A percentile compares a stretch with the other conserved stretches of the same genome.
Evolutionary conservation across 1,284 basidiomycete species (phyloP).

Genomic region (Gymnopus androsaceus): DNA sequence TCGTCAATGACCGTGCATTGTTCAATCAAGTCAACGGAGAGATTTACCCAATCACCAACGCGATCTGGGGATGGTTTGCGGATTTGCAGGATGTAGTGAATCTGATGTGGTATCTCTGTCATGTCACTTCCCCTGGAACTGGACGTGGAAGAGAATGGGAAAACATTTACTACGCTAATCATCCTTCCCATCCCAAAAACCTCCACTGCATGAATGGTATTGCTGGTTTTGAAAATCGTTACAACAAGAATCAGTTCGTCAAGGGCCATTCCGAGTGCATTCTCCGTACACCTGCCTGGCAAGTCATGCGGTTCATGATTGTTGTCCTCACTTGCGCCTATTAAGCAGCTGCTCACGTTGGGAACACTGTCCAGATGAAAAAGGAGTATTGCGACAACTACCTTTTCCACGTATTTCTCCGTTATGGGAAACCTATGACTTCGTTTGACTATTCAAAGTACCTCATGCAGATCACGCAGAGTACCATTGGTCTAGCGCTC

Average conservation of each 20-base stretch:
- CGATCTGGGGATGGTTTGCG: constrained; percentile 6
- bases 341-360: constrained; percentile 2
- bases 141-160: background rate
- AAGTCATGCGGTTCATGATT: background rate
- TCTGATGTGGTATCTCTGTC: background rate
- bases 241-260: background rate
- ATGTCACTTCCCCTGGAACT: background rate
- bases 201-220: background rate
- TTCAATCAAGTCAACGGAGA: background rate
- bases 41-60: background rate
- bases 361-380: background rate
- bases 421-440: background rate
- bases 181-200: constrained; percentile 1
- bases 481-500: background rate
- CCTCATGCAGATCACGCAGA: background rate
- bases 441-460: background rate
- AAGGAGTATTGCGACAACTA: background rate
- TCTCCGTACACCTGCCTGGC: background rate
- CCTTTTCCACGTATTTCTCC: background rate
- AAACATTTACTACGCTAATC: constrained; percentile 2
- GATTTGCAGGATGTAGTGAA: background rate
- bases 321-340: background rate
- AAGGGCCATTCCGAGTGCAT: background rate
- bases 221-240: background rate
- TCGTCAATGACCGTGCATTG: background rate